Base-by-base conservation (phyloP, 176 grass and related monocot genomes). In the Chloris gayana region DNA sequence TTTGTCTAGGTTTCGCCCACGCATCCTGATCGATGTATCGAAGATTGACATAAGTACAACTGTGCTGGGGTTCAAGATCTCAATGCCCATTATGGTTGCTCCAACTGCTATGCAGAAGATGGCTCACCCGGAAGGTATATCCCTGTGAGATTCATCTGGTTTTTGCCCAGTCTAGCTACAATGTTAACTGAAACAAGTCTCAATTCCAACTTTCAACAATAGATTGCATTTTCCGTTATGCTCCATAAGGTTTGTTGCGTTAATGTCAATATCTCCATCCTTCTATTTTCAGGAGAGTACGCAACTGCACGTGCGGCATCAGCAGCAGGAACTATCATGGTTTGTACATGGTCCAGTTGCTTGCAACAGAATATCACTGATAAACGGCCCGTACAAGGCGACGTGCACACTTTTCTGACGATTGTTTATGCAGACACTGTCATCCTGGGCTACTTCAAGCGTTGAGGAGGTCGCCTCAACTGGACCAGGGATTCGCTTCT, bases 401-500 rank as follows among this genome's bases (percentile, higher is more conserved):
- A 56, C 26, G 26, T 67, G n/a, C 29, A 46, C 7, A 35, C 63
- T n/a, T 9, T 32, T 7, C 14, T 64, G 77, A 2, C 54, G 31
- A 67, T 38, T 74, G 54, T 7, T 70, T 76, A 79, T 83, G 21
- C 73, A 95, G 96, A 99, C 96, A 66, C 64, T 99, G 51, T 99
- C 96, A 71, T 99, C 96, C 30, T 99, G 96, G 96, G 96, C 96
- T 73, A 95, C 96, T 81, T 99, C 96, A 42, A 99, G 92, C 42
- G 96, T 99, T 32, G 96, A 99, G 82, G 96, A 99, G 86, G 92
- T 99, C 44, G 86, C 96, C 41, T 99, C 96, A 65, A 99, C 92
- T 27, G 96, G 96, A 63, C 96, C 96, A 41, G 96, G 96, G 70
- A 99, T 99, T 61, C 90, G 90, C 27, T 99, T 99, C 84, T 99